Evolutionary conservation across 2,329 filamentous ascomycete genomes (phyloP).

Genomic region (Ampelomyces quisqualis): DNA sequence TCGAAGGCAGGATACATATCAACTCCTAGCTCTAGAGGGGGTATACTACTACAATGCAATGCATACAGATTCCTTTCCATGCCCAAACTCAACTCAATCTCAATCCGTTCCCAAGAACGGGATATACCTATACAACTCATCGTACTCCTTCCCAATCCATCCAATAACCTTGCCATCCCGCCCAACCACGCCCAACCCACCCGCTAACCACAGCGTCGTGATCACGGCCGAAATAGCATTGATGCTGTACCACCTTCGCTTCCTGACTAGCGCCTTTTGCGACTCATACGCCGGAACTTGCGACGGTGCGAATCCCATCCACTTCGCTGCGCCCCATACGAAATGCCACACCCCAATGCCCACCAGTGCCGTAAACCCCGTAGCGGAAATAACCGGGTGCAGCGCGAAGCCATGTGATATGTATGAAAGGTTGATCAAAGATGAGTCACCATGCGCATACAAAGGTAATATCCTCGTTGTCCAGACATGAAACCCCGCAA

Average conservation of each 20-base stretch:
- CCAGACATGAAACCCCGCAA: conserved; percentile 70
- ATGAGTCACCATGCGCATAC: conserved; percentile 76
- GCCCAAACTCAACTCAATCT: background rate
- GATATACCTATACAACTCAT: conserved; percentile 67
- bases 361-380: conserved; percentile 69
- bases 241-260: conserved; percentile 69
- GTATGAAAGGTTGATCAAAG: conserved; percentile 81
- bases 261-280: conserved; percentile 56
- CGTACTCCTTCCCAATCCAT: conserved; percentile 79
- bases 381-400: conserved; percentile 65
- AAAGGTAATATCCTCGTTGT: conserved; percentile 77
- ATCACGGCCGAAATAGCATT: conserved; percentile 63
- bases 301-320: conserved; percentile 66
- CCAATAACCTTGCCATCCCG: conserved; percentile 67
- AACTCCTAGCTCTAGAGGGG: conserved; percentile 23
- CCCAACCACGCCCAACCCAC: conserved; percentile 76
- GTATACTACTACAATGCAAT: conserved; percentile 22
- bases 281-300: conserved; percentile 52
- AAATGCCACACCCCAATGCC: conserved; percentile 71
- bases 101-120: conserved; percentile 55
- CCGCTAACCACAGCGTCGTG: conserved; percentile 74
- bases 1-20: conserved; percentile 44
- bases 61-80: background rate
- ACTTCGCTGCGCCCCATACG: conserved; percentile 82
- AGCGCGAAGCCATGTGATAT: conserved; percentile 81